A percentile compares a stretch with the other conserved stretches of the same genome.
These are phyloP conservation scores for Penicillium ucsense DNA, from an alignment of 495 filamentous ascomycete genomes.

Conservation along the genomic window DNA sequence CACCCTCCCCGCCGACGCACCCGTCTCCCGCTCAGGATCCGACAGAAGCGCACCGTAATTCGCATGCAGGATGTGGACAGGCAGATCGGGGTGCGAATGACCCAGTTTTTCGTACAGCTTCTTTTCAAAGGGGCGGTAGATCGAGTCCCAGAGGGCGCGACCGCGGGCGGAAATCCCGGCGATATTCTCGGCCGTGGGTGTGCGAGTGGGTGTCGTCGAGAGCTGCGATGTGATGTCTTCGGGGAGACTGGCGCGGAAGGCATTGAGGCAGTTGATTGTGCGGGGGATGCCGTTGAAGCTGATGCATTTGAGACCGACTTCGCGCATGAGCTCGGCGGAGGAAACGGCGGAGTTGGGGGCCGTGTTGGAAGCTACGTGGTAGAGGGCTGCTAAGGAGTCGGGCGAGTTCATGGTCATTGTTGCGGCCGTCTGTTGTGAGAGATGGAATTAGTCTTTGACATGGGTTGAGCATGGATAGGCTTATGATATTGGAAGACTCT, in stretches of 20 bases:
- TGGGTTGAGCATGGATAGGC: background rate
- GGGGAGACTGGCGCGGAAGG: slow-evolving; percentile 51
- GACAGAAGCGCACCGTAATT: slow-evolving; percentile 64
- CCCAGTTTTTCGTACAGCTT: slow-evolving; percentile 60
- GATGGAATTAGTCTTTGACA: background rate
- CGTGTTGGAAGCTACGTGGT: slow-evolving; percentile 37
- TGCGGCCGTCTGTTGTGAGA: slow-evolving; percentile 45
- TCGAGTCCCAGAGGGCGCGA: slow-evolving; percentile 54
- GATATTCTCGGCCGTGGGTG: slow-evolving; percentile 34
- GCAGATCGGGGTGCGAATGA: slow-evolving; percentile 63
- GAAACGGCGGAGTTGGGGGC: slow-evolving; percentile 31
- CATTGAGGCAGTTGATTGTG: slow-evolving; percentile 66
- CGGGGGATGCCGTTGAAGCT: slow-evolving; percentile 77
- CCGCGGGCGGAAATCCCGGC: slow-evolving; percentile 44
- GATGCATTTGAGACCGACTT: slow-evolving; percentile 74
- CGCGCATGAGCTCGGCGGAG: slow-evolving; percentile 65
- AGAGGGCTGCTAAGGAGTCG: slow-evolving; percentile 48
- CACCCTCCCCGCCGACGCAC: slow-evolving; percentile 48
- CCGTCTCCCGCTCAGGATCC: slow-evolving; percentile 48
- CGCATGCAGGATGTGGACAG: slow-evolving; percentile 60
- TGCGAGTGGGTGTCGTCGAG: slow-evolving; percentile 13
- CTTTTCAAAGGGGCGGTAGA: slow-evolving; percentile 60
- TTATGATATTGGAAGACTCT: background rate
- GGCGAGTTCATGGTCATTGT: slow-evolving; percentile 72
- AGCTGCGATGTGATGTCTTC: slow-evolving; percentile 8